A percentile compares a stretch with the other conserved stretches of the same genome.
Evolutionary conservation across 129 eudicot genomes (phyloP).

Genomic region (Logfia minima): DNA sequence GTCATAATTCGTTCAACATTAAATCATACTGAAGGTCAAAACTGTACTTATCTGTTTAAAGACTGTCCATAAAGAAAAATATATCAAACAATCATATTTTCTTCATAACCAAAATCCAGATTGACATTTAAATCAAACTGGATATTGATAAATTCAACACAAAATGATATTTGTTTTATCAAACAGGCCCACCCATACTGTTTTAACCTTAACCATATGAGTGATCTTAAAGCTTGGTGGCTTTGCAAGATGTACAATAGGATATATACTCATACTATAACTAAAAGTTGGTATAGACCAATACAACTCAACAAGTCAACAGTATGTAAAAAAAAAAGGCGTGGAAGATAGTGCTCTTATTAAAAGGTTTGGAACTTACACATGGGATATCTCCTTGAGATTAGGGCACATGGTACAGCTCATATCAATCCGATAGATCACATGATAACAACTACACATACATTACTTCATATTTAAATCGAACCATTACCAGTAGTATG

Average conservation of each 20-base stretch:
- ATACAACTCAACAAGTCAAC: background rate
- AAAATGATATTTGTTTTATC: background rate
- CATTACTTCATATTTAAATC: conserved; percentile 27
- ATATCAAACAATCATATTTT: background rate
- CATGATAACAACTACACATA: background rate
- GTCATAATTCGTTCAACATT: background rate
- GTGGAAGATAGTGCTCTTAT: background rate
- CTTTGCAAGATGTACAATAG: background rate
- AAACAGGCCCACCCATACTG: background rate
- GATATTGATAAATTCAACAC: background rate
- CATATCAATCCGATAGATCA: background rate
- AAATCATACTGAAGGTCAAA: background rate
- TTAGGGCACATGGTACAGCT: conserved; percentile 2
- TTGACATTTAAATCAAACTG: background rate
- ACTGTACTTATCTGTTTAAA: background rate
- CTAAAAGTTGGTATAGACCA: background rate
- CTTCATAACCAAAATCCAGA: background rate
- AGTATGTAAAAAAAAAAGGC: background rate
- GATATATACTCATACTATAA: background rate
- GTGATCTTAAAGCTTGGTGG: background rate
- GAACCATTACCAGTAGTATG: conserved; percentile 50
- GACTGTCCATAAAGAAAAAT: background rate
- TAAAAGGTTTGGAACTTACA: background rate
- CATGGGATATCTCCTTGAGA: background rate
- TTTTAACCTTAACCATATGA: background rate